Evolutionary conservation across 2,329 filamentous ascomycete species (phyloP).

Genomic region (Aspergillus felis): DNA sequence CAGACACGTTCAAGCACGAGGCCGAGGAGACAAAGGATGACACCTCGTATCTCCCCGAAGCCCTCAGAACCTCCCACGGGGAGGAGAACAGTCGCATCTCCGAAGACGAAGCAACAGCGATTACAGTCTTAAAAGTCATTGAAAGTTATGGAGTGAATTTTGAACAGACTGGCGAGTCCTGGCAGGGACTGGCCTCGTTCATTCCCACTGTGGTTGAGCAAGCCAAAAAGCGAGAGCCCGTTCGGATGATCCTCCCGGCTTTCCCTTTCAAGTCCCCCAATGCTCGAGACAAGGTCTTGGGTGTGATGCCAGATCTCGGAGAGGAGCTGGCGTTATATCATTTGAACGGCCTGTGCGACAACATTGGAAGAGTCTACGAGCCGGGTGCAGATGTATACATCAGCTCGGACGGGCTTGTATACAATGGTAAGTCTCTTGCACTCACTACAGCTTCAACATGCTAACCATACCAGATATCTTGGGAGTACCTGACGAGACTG

Average conservation of each 20-base stretch:
- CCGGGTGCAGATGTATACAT: conserved; percentile 41
- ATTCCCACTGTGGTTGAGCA: conserved; percentile 18
- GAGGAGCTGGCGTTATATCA: conserved; percentile 41
- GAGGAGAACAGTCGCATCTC: background rate
- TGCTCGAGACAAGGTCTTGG: conserved; percentile 28
- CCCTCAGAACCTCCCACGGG: background rate
- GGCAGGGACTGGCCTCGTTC: conserved; percentile 25
- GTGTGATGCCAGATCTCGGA: conserved; percentile 40
- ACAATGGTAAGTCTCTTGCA: conserved; percentile 24
- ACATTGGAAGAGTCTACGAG: conserved; percentile 37
- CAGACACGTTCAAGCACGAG: background rate
- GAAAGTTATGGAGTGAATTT: conserved; percentile 26
- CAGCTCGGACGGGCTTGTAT: conserved; percentile 43
- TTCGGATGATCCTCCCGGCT: conserved; percentile 29
- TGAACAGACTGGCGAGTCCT: conserved; percentile 19
- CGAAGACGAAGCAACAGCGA: conserved; percentile 8
- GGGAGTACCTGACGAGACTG: conserved; percentile 38
- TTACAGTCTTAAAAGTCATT: conserved; percentile 20
- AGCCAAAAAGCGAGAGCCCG: conserved; percentile 18
- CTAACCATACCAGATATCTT: conserved; percentile 31
- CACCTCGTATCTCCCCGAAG: background rate
- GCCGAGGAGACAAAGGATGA: background rate
- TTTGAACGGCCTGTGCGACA: conserved; percentile 38
- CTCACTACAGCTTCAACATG: background rate
- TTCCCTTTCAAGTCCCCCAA: conserved; percentile 31